phyloP scores from a whole-genome alignment of 164 flowering plant species.

The Magnolia kwangsiensis region DNA sequence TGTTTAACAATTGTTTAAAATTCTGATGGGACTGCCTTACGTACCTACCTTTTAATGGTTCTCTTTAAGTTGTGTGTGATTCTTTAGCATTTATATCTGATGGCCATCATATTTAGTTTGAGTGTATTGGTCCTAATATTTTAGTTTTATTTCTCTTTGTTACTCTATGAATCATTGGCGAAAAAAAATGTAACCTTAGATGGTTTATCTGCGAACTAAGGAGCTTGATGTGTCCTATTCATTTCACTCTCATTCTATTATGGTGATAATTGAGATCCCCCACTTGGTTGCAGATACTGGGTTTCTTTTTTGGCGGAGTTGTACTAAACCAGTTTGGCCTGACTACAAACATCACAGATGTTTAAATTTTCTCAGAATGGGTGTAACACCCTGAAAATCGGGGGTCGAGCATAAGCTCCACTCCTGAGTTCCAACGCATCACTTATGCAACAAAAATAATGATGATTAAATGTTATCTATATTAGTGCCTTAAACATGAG shows the following conservation, averaged over 20 bases:
- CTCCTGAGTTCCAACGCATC: no score
- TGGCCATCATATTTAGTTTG: no score
- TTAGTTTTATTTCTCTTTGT: background rate
- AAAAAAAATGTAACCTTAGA: background rate
- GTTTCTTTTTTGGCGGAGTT: conserved; percentile 95
- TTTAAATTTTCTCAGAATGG: conserved; percentile 95
- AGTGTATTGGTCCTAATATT: background rate
- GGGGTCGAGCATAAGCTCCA: no score
- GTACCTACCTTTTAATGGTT: no score
- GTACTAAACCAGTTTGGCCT: conserved; percentile 91
- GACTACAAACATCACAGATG: conserved; percentile 90
- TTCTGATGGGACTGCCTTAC: background rate
- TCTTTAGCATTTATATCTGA: background rate
- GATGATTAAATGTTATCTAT: no score
- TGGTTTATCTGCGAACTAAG: conserved; percentile 3
- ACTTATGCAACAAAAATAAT: no score
- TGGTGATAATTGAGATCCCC: background rate
- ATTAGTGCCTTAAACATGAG: no score
- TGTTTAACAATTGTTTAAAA: background rate
- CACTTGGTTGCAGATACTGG: conserved; percentile 74
- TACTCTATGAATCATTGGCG: background rate
- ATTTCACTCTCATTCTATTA: conserved; percentile 4
- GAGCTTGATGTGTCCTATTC: background rate
- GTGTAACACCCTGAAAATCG: no score
- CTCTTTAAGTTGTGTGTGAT: background rate